Conservation (phyloP, 805 yeast genomes). For the Osmozyma mogii region DNA sequence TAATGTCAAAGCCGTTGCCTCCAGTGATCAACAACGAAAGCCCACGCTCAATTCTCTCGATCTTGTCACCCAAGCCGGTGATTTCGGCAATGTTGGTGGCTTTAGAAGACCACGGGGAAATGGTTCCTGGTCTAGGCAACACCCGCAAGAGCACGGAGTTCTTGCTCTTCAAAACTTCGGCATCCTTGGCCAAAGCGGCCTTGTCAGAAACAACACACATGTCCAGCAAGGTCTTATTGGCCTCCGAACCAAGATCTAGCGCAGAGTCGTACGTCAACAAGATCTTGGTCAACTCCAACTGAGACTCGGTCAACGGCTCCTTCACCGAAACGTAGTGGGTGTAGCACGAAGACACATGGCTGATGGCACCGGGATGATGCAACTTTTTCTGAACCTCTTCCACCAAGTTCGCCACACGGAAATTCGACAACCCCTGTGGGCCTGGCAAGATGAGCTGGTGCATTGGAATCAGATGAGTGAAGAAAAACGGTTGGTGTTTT, state of each 20-base stretch:
- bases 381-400: constrained; percentile 67
- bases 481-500: background rate
- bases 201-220: constrained; percentile 20
- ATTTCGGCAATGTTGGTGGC: constrained; percentile 92
- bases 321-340: constrained; percentile 73
- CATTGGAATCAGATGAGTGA: background rate
- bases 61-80: constrained; percentile 65
- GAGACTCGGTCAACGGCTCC: constrained; percentile 29
- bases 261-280: constrained; percentile 71
- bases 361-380: constrained; percentile 52
- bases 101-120: constrained; percentile 98
- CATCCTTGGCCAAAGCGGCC: constrained; percentile 8
- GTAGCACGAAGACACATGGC: constrained; percentile 63
- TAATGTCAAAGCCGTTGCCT: constrained; percentile 57
- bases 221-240: constrained; percentile 33
- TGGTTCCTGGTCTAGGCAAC: constrained; percentile 90
- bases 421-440: constrained; percentile 81
- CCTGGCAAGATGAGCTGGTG: constrained; percentile 71
- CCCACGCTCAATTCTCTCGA: constrained; percentile 91
- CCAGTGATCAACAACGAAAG: constrained; percentile 53
- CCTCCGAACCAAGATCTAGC: constrained; percentile 44
- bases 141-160: constrained; percentile 57
- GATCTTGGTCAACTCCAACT: constrained; percentile 42
- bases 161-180: constrained; percentile 18
- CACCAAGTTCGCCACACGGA: constrained; percentile 69